Percentiles rank a stretch among this genome's conserved stretches.
phyloP scores from a whole-genome alignment of 345 rosid genomes.

The Lumnitzera littorea region DNA sequence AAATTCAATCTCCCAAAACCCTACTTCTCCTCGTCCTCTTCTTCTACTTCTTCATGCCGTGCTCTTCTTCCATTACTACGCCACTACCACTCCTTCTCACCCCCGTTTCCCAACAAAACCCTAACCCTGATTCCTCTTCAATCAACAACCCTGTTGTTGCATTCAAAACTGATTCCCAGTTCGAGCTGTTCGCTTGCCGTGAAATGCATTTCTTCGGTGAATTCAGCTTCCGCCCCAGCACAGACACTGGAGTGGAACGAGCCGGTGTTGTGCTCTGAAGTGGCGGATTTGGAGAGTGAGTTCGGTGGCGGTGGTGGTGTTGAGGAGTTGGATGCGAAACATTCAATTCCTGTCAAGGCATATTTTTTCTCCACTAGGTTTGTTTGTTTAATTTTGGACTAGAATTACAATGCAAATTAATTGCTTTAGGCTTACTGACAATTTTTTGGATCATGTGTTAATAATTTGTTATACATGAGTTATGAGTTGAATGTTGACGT shows the following conservation, averaged over 20 bases:
- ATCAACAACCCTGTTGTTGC: conserved; percentile 4
- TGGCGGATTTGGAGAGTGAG: conserved; percentile 19
- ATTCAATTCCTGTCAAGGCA: conserved; percentile 80
- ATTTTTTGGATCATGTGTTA: no score
- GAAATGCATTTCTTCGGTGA: conserved; percentile 30
- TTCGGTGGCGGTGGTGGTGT: conserved; percentile 16
- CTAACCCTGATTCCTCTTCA: neutral
- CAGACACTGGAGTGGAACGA: conserved; percentile 30
- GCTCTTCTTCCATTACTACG: no score
- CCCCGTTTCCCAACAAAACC: neutral
- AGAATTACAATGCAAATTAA: neutral
- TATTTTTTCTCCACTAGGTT: conserved; percentile 88
- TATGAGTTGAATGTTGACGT: no score
- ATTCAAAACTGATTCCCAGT: neutral
- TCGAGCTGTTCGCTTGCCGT: conserved; percentile 6
- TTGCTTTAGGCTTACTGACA: neutral
- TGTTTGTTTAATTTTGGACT: neutral
- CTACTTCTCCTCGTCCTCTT: no score
- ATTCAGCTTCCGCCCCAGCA: conserved; percentile 9
- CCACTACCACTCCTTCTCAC: no score
- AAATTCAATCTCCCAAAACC: no score
- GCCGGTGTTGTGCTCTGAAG: conserved; percentile 26
- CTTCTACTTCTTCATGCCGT: no score
- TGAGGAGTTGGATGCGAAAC: conserved; percentile 36
- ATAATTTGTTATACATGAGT: no score